A percentile compares a stretch with the other conserved stretches of the same genome.
These are phyloP conservation scores for Pseudogymnoascus sp. DNA, from an alignment of 2,329 filamentous ascomycete genomes.

Conservation along the genomic window DNA sequence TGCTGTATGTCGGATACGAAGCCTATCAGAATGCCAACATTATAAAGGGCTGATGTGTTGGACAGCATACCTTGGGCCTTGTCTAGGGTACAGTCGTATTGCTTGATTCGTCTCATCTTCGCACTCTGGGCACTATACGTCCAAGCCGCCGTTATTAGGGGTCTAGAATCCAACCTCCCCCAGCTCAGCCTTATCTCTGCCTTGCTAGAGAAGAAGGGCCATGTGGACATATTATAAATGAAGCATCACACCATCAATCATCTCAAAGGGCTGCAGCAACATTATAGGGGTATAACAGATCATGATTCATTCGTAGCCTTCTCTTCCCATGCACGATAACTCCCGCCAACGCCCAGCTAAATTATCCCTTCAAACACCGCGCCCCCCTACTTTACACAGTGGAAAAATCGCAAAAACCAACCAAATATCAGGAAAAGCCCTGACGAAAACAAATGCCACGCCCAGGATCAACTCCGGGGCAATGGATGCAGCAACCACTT, in stretches of 20 bases:
- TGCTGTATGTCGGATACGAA: neutral
- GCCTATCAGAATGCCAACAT: neutral
- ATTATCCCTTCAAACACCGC: neutral
- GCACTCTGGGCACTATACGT: neutral
- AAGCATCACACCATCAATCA: neutral
- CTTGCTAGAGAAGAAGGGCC: neutral
- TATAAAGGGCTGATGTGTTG: neutral
- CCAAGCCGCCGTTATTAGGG: neutral
- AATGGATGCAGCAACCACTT: neutral
- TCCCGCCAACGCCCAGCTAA: conserved; percentile 3
- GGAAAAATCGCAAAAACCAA: conserved; percentile 1
- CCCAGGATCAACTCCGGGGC: neutral
- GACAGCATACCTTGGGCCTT: neutral
- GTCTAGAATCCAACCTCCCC: neutral
- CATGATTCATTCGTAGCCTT: conserved; percentile 6
- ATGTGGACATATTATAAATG: neutral
- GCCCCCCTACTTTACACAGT: neutral
- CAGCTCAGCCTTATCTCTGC: neutral
- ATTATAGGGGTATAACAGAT: neutral
- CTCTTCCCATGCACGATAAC: conserved; percentile 3
- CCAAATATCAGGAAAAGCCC: neutral
- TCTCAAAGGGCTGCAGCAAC: neutral
- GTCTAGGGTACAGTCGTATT: neutral
- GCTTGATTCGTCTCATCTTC: neutral
- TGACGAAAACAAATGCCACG: neutral